Base-by-base conservation (phyloP, 176 grass and related monocot species). In the Musa beccarii region DNA sequence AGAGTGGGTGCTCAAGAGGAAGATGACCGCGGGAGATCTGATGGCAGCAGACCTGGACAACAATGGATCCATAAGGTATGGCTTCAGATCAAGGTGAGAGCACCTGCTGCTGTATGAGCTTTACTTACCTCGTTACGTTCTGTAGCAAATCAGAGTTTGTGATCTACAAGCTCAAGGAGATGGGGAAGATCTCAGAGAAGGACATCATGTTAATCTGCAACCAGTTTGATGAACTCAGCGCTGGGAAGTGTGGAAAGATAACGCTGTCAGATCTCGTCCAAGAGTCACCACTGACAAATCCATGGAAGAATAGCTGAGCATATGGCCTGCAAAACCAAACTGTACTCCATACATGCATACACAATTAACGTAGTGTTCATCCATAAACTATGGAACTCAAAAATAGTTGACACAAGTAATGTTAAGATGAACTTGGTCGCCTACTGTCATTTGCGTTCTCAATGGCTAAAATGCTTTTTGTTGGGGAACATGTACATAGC, bases 141-240 rank as follows among this genome's bases (percentile, higher is more conserved):
- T 22, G 63, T 22, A 66, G 63, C 11, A 66, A 66, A 66, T 66
- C 70, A 54, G 70, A 72, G 20, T 72, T 20, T 53, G 70, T 53
- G 49, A 54, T 72, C 22, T 54, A 72, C 51, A 72, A 72, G 51
- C 70, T 72, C 19, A 72, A 72, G 51, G 70, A 72, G 43, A 72
- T 72, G 51, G 70, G 70, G 4, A 72, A 72, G 70, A 53, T 72
- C 14, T 19, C n/a, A 21, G 70, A 72, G n/a, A 54, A 14, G 3
- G 70, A 72, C 50, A 54, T 72, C n/a, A 51, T 15, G 70, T n/a
- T 13, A 15, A 72, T 72, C 49, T 72, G 50, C 70, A 54, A 72
- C 19, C 70, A 72, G 43, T 54, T 72, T 13, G 16, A 53, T 23
- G 53, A 54, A 50, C 50, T 72, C 2, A 50, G 54, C 51, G 9